Evolutionary conservation across 2,329 filamentous ascomycete genomes (phyloP), one percentile per base, ranked within the genome.

Genomic region (Colletotrichum orchidophilum): DNA sequence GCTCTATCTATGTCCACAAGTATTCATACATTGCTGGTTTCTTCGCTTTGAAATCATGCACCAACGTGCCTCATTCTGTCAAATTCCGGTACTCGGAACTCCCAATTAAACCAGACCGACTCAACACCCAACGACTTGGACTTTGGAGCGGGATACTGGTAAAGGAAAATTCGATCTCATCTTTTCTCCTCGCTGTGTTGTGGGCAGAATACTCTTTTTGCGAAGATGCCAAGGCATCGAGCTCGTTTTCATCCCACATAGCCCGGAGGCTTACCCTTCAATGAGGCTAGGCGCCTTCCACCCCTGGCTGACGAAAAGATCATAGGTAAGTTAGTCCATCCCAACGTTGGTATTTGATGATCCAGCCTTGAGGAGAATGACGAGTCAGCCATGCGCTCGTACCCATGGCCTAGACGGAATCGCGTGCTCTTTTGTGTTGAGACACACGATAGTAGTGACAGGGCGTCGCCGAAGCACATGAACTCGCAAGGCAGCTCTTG

Each of bases 401-500:
- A 15, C 7, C 15, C 13, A 15, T 42, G 15, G 18, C 15, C 33
- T 13, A 1, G 33, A 0, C 33, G n/a, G n/a, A 39, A 15, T 39
- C 33, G 33, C 12, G 33, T 39, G 33, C 13, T 11, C 12, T 39
- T 35, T 39, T 1, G 15, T 39, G 33, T 15, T 5, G 33, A 15
- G 13, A 18, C 35, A 5, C 35, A 42, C 3, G 1, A 42, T 8
- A 42, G 13, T 42, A 15, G 15, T 42, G 15, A 5, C 62, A 64
- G 52, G 62, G 52, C 33, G 52, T 64, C 12, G 52, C 33, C 6
- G 62, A 58, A n/a, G 62, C 62, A 18, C 62, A 55, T 27, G 62
- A 64, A n/a, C 31, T 64, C 15, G 62, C 62, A n/a, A 64, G 33
- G 53, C 55, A 18, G 62, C 62, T 46, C 62, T 64, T n/a, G 58